Evolutionary conservation across 139 green algal genomes (phyloP), one percentile per base, ranked within the genome.

Genomic region (Tetradesmus obliquus): DNA sequence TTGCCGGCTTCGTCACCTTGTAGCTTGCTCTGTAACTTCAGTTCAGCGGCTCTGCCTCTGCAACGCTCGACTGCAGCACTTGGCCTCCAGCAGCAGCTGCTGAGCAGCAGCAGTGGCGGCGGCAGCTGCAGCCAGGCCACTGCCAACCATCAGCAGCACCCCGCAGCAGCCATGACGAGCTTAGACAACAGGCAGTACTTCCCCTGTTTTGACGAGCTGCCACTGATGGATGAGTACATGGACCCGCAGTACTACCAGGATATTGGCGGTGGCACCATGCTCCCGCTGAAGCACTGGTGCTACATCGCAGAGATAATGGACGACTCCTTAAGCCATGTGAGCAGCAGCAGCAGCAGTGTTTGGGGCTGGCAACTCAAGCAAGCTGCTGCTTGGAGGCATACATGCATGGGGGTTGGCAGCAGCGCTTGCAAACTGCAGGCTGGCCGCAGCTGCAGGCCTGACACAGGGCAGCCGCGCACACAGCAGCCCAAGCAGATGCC

Each of bases 231-330:
- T 12, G 91, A 91, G 58, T 91, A 88, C 82, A 51, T 80, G 55
- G 91, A 92, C 6, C 82, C 71, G 3, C 24, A 89, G n/a, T 80
- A 84, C 55, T 83, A 89, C n/a, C 20, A 71, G 24, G 89, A 85
- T 19, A 22, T 89, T 12, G 83, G 60, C 55, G 58, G 86, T 51
- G 69, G 81, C 74, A 82, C 15, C n/a, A 88, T 93, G 72, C 55
- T 62, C 6, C 80, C 51, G 57, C 92, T 84, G 19, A 92, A 88
- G 71, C 86, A 90, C 71, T 90, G 86, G 86, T 95, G 93, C 79
- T 95, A 95, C 80, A 92, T 95, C 60, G 94, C 89, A 3, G 94
- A 96, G 79, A 96, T 96, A 57, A 88, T 95, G 45, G 80, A 93
- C 74, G 93, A 94, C 87, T 76, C 82, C 0, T 87, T 96, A 3